A percentile compares a stretch with the other conserved stretches of the same genome.
Evolutionary conservation across 805 yeast species (phyloP).

Genomic region (Tetrapisispora nanseiensis): DNA sequence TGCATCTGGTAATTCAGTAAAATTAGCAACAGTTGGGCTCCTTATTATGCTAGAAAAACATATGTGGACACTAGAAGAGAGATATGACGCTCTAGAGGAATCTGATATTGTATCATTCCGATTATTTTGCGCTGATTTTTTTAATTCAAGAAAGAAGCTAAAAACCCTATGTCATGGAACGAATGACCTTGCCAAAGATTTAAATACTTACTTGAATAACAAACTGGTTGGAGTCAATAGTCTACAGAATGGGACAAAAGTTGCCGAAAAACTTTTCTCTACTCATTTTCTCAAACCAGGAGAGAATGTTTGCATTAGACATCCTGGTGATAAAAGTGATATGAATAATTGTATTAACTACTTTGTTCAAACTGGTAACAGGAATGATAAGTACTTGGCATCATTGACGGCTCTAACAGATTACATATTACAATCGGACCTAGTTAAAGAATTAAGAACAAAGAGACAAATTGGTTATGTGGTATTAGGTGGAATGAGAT

Average conservation of each 20-base stretch:
- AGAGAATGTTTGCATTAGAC: conserved; percentile 27
- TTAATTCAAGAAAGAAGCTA: conserved; percentile 15
- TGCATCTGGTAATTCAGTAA: conserved; percentile 35
- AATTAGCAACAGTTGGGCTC: conserved; percentile 41
- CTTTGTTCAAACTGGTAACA: conserved; percentile 48
- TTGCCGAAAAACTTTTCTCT: conserved; percentile 14
- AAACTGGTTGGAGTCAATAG: conserved; percentile 5
- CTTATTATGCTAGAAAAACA: conserved; percentile 46
- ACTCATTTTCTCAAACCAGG: conserved; percentile 34
- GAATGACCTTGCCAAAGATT: conserved; percentile 18
- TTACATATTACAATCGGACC: conserved; percentile 36
- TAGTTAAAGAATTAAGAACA: conserved; percentile 41
- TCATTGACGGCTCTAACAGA: conserved; percentile 40
- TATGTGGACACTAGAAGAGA: conserved; percentile 44
- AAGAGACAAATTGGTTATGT: conserved; percentile 54
- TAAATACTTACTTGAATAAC: conserved; percentile 20
- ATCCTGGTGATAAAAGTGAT: conserved; percentile 34
- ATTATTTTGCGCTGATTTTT: conserved; percentile 23
- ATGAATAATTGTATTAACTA: conserved; percentile 43
- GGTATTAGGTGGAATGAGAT: conserved; percentile 46
- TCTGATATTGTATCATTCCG: conserved; percentile 32
- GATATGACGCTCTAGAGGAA: conserved; percentile 47
- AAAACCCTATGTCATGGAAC: conserved; percentile 48
- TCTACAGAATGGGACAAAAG: not conserved
- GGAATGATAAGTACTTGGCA: conserved; percentile 29